Conservation (phyloP, 192 early-diverging fungal genomes). For the Podila horticola region DNA sequence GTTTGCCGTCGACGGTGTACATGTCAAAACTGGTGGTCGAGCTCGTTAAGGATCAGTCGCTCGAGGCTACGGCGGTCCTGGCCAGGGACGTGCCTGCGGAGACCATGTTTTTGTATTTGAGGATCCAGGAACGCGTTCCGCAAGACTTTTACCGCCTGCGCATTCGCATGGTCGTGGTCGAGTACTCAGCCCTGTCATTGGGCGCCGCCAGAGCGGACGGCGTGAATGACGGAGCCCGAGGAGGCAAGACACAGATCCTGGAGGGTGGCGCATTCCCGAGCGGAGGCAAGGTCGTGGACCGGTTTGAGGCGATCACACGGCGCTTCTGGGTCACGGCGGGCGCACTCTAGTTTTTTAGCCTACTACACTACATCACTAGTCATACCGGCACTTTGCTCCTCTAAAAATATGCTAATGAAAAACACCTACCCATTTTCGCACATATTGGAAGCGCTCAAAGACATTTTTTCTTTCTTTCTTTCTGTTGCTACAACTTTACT, state of each 20-base stretch:
- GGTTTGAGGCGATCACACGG: conserved; percentile 42
- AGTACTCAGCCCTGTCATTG: conserved; percentile 7
- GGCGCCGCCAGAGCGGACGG: neutral
- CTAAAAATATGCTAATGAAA: too few species aligned
- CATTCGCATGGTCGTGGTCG: conserved; percentile 39
- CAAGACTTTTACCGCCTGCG: conserved; percentile 38
- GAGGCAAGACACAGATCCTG: conserved; percentile 8
- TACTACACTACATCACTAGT: neutral
- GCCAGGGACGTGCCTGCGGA: conserved; percentile 39
- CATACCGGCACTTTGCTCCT: neutral
- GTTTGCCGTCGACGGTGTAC: conserved; percentile 3
- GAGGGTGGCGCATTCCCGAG: conserved; percentile 41
- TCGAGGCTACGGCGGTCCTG: conserved; percentile 21
- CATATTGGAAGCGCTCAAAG: too few species aligned
- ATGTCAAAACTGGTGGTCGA: conserved; percentile 30
- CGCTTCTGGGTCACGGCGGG: conserved; percentile 39
- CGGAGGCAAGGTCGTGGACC: conserved; percentile 43
- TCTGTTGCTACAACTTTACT: too few species aligned
- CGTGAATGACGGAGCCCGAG: neutral
- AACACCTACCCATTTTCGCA: too few species aligned
- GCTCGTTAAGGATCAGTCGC: conserved; percentile 22
- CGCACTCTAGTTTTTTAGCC: conserved; percentile 23
- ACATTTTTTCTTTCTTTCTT: too few species aligned
- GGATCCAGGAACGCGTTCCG: conserved; percentile 31
- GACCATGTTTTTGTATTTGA: conserved; percentile 38